Conservation (phyloP, 1,139 yeast species). For the Pneumocystis carinii region DNA sequence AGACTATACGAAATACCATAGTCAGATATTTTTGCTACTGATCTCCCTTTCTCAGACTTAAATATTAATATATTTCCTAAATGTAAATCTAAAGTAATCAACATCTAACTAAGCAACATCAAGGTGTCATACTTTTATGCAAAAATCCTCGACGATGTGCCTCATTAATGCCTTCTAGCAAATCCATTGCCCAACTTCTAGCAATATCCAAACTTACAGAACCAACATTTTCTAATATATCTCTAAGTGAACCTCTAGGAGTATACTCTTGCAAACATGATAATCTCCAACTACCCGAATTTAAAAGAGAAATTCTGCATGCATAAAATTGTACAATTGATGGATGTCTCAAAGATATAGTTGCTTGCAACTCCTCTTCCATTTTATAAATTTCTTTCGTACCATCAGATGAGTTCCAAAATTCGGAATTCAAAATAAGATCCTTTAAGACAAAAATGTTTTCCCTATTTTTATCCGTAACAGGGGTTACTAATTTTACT, state of each 20-base stretch:
- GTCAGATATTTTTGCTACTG: constrained; percentile 48
- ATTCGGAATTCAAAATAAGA: neutral
- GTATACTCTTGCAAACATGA: constrained; percentile 53
- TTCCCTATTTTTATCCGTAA: neutral
- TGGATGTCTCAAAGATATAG: constrained; percentile 21
- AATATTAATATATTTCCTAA: constrained; percentile 44
- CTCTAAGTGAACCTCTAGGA: constrained; percentile 45
- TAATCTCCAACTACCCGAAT: constrained; percentile 47
- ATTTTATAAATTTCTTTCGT: neutral
- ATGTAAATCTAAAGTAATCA: constrained; percentile 25
- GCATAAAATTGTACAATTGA: constrained; percentile 54
- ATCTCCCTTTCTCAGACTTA: constrained; percentile 26
- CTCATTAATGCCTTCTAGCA: constrained; percentile 70
- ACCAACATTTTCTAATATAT: constrained; percentile 54
- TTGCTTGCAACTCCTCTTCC: neutral
- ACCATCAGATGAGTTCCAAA: neutral
- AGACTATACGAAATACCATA: constrained; percentile 48
- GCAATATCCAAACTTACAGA: constrained; percentile 59
- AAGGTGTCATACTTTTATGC: constrained; percentile 37
- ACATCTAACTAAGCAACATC: neutral
- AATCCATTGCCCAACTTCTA: constrained; percentile 74
- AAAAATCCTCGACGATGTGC: constrained; percentile 67
- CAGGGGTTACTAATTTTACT: neutral
- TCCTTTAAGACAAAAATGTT: neutral
- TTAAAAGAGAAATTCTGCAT: constrained; percentile 35